Evolutionary conservation across 805 yeast species (phyloP).

Genomic region (Nakazawaea sp.): DNA sequence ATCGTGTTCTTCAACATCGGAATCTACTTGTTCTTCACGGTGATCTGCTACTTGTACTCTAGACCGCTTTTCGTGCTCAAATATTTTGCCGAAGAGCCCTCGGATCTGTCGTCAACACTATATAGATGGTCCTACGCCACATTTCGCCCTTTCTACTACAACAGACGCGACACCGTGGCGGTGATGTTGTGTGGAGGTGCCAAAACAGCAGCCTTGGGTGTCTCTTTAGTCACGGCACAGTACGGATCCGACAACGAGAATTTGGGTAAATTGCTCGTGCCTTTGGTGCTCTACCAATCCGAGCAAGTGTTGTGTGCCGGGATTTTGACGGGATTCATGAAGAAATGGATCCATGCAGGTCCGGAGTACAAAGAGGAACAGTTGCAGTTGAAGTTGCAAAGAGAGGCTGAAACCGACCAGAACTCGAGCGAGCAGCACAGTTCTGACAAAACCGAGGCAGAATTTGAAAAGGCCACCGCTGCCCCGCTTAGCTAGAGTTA

Average conservation of each 20-base stretch:
- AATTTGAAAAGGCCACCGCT: not conserved
- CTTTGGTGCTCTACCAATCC: constrained; percentile 80
- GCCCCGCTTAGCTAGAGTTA: no score
- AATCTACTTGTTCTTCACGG: constrained; percentile 70
- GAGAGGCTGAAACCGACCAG: no score
- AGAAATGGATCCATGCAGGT: constrained; percentile 52
- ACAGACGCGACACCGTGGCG: constrained; percentile 65
- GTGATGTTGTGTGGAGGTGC: constrained; percentile 89
- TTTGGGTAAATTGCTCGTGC: constrained; percentile 69
- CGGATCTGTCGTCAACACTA: constrained; percentile 30
- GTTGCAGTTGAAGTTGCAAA: constrained; percentile 11
- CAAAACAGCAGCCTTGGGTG: constrained; percentile 89
- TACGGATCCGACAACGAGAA: constrained; percentile 58
- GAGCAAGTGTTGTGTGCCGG: constrained; percentile 85
- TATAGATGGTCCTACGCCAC: constrained; percentile 39
- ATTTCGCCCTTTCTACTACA: constrained; percentile 63
- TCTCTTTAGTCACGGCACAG: constrained; percentile 65
- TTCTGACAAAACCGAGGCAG: no score
- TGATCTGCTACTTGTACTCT: constrained; percentile 49
- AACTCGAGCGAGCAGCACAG: no score
- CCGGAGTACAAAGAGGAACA: constrained; percentile 13
- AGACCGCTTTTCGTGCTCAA: constrained; percentile 48
- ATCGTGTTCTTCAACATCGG: constrained; percentile 80
- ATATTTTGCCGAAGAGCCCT: constrained; percentile 41
- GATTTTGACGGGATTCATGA: constrained; percentile 57